Conservation (phyloP, 148 eudicot genomes). For the Suaeda aralocaspica region DNA sequence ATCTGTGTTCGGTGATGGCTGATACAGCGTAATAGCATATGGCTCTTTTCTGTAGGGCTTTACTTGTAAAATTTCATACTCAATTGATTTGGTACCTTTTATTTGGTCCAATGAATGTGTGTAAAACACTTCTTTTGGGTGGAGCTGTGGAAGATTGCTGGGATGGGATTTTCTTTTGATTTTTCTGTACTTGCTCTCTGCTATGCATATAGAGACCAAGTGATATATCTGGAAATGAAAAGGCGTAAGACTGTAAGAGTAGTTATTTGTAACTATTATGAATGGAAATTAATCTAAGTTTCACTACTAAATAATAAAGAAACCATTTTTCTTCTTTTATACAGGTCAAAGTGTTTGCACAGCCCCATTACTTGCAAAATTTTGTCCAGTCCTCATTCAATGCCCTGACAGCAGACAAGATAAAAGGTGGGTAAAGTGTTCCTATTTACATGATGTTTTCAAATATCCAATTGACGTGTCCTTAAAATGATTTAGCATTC, state of each 20-base stretch:
- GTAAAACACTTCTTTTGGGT: not conserved
- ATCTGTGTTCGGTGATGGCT: too few relatives aligned
- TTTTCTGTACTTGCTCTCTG: not conserved
- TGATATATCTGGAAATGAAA: not conserved
- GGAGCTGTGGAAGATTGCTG: not conserved
- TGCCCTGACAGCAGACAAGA: constrained; percentile 78
- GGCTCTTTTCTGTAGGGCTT: not conserved
- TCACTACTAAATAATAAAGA: not conserved
- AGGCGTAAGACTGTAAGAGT: not conserved
- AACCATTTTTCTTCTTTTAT: not conserved
- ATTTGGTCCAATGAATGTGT: not conserved
- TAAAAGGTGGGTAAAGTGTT: constrained; percentile 31
- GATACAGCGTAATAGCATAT: not conserved
- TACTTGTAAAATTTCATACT: not conserved
- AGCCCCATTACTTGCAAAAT: constrained; percentile 81
- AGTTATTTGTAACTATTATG: too few relatives aligned
- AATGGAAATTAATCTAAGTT: too few relatives aligned
- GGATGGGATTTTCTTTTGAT: not conserved
- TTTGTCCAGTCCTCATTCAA: constrained; percentile 86
- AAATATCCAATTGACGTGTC: not conserved
- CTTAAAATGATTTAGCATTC: not conserved
- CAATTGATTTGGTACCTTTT: not conserved
- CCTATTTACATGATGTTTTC: not conserved
- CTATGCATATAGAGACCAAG: not conserved
- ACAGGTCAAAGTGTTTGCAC: constrained; percentile 72